Conservation (phyloP, 805 yeast species). For the Wilhelminamyces savonicus region DNA sequence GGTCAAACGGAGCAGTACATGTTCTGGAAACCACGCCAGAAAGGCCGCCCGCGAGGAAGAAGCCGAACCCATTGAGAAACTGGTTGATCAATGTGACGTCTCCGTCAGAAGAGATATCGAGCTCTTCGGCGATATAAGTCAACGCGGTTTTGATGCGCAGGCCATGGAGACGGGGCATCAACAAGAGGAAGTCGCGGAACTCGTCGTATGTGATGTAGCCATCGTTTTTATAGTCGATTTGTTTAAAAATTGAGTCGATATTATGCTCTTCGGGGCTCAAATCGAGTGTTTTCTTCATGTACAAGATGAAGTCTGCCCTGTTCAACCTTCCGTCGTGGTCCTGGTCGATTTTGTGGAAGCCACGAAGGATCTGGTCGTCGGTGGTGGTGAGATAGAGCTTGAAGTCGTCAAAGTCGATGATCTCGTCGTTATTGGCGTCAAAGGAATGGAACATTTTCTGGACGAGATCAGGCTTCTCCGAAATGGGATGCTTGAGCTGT, state of each 20-base stretch:
- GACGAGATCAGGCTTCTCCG: constrained; percentile 54
- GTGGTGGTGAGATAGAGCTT: constrained; percentile 58
- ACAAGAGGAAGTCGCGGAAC: constrained; percentile 74
- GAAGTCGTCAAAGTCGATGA: constrained; percentile 62
- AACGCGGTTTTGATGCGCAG: constrained; percentile 79
- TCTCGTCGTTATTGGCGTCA: constrained; percentile 50
- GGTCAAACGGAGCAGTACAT: constrained; percentile 94
- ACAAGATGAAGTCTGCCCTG: constrained; percentile 58
- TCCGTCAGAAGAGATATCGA: constrained; percentile 83
- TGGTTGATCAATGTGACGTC: constrained; percentile 83
- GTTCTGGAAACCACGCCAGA: constrained; percentile 96
- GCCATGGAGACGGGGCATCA: constrained; percentile 77
- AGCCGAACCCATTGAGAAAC: constrained; percentile 78
- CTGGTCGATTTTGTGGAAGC: constrained; percentile 62
- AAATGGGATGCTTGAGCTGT: constrained; percentile 56
- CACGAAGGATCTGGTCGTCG: constrained; percentile 62
- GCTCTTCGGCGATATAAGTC: constrained; percentile 69
- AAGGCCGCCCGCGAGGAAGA: constrained; percentile 88
- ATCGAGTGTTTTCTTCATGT: constrained; percentile 50
- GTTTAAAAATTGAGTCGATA: constrained; percentile 50
- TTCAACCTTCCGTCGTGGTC: constrained; percentile 71
- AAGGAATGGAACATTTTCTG: constrained; percentile 51
- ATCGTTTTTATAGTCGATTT: constrained; percentile 47
- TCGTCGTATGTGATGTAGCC: constrained; percentile 79
- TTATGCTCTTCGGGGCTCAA: constrained; percentile 46